Evolutionary conservation across 306 rosid genomes (phyloP).

Genomic region (Vachellia pachyceras): DNA sequence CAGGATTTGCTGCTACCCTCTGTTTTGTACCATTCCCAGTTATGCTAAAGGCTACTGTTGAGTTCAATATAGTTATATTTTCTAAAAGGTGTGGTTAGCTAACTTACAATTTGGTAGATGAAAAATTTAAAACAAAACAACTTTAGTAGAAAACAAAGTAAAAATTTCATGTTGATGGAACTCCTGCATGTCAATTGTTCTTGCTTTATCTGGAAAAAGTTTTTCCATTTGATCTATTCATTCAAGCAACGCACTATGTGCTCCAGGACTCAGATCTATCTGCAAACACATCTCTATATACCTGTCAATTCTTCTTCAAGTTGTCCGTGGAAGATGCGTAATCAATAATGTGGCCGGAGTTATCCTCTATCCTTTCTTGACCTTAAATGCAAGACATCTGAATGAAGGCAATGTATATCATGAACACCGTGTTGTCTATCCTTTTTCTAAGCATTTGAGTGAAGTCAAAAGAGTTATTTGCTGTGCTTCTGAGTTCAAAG

Average conservation of each 20-base stretch:
- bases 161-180: conserved; percentile 24
- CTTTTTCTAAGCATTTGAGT: conserved; percentile 46
- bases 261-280: conserved; percentile 68
- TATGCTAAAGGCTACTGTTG: conserved; percentile 30
- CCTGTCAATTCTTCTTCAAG: conserved; percentile 76
- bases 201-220: background rate
- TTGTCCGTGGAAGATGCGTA: conserved; percentile 66
- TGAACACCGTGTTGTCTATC: conserved; percentile 37
- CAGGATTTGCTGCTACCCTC: conserved; percentile 16
- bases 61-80: conserved; percentile 12
- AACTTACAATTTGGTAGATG: background rate
- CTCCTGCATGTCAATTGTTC: conserved; percentile 29
- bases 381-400: conserved; percentile 40
- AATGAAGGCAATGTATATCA: conserved; percentile 42
- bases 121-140: background rate
- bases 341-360: conserved; percentile 63
- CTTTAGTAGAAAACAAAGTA: conserved; percentile 16
- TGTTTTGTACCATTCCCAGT: conserved; percentile 22
- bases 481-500: conserved; percentile 48
- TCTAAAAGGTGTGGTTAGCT: conserved; percentile 21
- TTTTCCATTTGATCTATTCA: conserved; percentile 37
- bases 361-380: conserved; percentile 53
- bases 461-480: conserved; percentile 46
- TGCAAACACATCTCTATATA: conserved; percentile 59
- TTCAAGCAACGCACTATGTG: conserved; percentile 33